A percentile compares a stretch with the other conserved stretches of the same genome.
phyloP scores from a whole-genome alignment of 257 asterid species.

The Plantago elongata region DNA sequence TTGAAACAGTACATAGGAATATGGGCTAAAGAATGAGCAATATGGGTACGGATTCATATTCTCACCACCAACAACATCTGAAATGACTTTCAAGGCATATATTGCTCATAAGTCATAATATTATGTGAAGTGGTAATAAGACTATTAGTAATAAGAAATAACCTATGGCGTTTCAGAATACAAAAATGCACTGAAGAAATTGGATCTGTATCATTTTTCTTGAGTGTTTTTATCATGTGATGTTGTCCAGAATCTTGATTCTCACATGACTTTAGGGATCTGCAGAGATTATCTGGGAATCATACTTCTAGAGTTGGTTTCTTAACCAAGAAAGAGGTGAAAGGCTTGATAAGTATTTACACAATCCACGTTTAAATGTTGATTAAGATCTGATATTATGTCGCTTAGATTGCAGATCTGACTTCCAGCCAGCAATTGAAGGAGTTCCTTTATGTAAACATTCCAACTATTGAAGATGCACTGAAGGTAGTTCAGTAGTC shows the following conservation, averaged over 20 bases:
- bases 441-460: conserved; percentile 46
- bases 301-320: conserved; percentile 67
- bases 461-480: conserved; percentile 84
- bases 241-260: conserved; percentile 59
- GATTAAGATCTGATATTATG: conserved; percentile 25
- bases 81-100: too few species aligned
- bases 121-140: too few species aligned
- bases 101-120: too few species aligned
- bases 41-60: too few species aligned
- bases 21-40: too few species aligned
- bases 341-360: conserved; percentile 11
- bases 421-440: conserved; percentile 35
- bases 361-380: conserved; percentile 10
- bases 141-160: too few species aligned
- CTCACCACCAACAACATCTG: too few species aligned
- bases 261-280: conserved; percentile 89
- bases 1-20: too few species aligned
- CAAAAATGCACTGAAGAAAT: too few species aligned
- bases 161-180: too few species aligned
- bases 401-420: conserved; percentile 61
- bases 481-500: conserved; percentile 44
- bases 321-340: conserved; percentile 77
- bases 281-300: conserved; percentile 84
- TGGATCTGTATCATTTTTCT: too few species aligned
- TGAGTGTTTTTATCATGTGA: not conserved